Base-by-base conservation (phyloP, 1,139 yeast genomes). In the Candida glucosophila region DNA sequence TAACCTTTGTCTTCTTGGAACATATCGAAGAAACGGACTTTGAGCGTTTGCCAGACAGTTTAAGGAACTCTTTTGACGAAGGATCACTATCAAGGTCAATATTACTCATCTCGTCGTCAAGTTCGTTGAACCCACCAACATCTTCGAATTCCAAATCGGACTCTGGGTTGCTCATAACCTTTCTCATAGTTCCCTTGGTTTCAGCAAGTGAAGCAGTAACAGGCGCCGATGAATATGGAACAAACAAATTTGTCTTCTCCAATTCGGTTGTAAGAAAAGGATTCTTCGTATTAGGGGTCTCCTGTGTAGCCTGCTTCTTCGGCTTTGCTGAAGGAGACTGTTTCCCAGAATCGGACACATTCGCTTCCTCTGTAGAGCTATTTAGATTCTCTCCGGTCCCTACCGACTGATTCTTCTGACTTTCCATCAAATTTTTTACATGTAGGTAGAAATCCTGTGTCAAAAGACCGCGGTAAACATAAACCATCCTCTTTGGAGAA, bases 401-500 rank as follows among this genome's bases (percentile, higher is more conserved):
- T n/a, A n/a, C n/a, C 26, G 25, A 25, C 21, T 37, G 39, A 23
- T 36, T 37, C 27, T 41, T 44, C 32, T 57, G 58, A 30, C 54
- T 58, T 28, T 61, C 66, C 63, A 58, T 53, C 33, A 76, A 72
- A 36, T 65, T 67, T 30, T 72, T 70, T 8, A 80, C 86, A 43
- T 76, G 82, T 22, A 73, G 51, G 40, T 77, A 78, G 52, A 77
- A 80, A 44, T 79, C 86, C 10, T 73, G 66, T 16, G 90, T 72
- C 35, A 80, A 58, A 22, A 78, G 56, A 18, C 92, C 93, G 43
- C 90, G 72, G 51, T 80, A 81, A 25, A 79, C 86, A 43, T 81
- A 81, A 19, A 81, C 85, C 93, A 81, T 81, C 58, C 93, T 67
- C 43, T 81, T 77, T 24, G 93, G 93, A 4, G 83, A 75, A 10